Evolutionary conservation across 2,329 filamentous ascomycete genomes (phyloP), one percentile per base, ranked within the genome.

Genomic region (Neonectria ditissima): DNA sequence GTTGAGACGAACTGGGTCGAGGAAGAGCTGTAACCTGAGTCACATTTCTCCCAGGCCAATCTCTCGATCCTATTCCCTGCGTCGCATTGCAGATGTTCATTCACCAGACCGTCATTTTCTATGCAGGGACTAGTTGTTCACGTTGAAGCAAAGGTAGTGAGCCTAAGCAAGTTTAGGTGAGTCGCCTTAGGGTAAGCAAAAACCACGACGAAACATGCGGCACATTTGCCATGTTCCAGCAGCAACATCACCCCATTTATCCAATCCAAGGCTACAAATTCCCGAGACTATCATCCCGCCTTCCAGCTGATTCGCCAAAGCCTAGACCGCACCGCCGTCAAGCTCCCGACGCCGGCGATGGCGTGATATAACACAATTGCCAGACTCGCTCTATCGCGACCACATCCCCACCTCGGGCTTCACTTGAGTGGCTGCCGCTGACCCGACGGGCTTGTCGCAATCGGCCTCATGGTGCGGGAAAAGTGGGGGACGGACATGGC

Each of bases 321-420:
- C n/a, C n/a, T 11, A 41, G 37, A n/a, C 37, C 9, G 9, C 37
- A 8, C 37, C 37, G 37, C 16, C 16, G n/a, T 32, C n/a, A 7
- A 8, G 10, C 47, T 50, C 52, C 59, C 53, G 53, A 57, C 53
- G 28, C 50, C 54, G 43, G 54, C 60, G 60, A 63, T 63, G 55
- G 60, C 60, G 60, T 63, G 60, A 58, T 63, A 58, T 55, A 48
- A 11, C 59, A 57, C 30, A 39, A 39, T 53, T 8, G 14, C 5
- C 37, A 41, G 44, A 57, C 48, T 47, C 18, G 30, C 18, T 26
- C 28, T 24, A 26, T 45, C 53, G 39, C 47, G 41, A 43, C 47
- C 26, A 20, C n/a, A 50, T 32, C 47, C 30, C 51, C 44, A 37
- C 18, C 45, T 30, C 18, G 34, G 37, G 22, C 26, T 37, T 41